These are phyloP conservation scores for Diutina siamensis DNA, from an alignment of 1,139 yeast genomes.

Conservation along the genomic window DNA sequence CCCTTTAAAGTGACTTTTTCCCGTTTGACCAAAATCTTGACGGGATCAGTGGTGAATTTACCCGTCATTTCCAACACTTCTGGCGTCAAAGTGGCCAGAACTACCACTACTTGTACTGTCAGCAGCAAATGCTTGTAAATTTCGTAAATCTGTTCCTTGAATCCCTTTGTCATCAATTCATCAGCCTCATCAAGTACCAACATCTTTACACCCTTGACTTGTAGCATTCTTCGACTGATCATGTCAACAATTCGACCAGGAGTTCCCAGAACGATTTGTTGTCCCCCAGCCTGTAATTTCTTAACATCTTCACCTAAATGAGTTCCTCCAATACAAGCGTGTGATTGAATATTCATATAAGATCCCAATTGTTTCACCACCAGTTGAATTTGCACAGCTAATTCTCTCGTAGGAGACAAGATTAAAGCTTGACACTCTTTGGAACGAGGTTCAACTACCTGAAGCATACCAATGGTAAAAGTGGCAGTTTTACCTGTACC, in stretches of 20 bases:
- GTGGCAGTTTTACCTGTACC: constrained; percentile 99
- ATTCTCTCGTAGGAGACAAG: constrained; percentile 90
- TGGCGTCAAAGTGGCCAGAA: constrained; percentile 81
- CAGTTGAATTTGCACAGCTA: constrained; percentile 80
- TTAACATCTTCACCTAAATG: constrained; percentile 72
- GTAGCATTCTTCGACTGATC: constrained; percentile 63
- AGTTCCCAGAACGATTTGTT: constrained; percentile 92
- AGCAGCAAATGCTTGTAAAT: constrained; percentile 73
- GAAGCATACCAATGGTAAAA: constrained; percentile 82
- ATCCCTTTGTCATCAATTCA: constrained; percentile 81
- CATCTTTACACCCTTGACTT: constrained; percentile 66
- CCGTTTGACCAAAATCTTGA: constrained; percentile 78
- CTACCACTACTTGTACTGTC: constrained; percentile 82
- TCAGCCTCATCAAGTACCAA: constrained; percentile 91
- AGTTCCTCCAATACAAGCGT: constrained; percentile 92
- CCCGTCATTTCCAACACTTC: constrained; percentile 80
- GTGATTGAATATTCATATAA: constrained; percentile 72
- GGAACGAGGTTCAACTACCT: constrained; percentile 57
- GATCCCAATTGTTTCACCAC: constrained; percentile 81
- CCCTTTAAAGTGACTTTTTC: constrained; percentile 87
- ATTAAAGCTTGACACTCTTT: constrained; percentile 75
- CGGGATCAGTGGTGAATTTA: constrained; percentile 85
- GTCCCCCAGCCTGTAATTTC: constrained; percentile 53
- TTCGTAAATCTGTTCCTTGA: constrained; percentile 86
- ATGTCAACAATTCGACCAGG: constrained; percentile 92